These are phyloP conservation scores for Plantago lanceolata DNA, from an alignment of 305 asterid genomes.

Conservation along the genomic window DNA sequence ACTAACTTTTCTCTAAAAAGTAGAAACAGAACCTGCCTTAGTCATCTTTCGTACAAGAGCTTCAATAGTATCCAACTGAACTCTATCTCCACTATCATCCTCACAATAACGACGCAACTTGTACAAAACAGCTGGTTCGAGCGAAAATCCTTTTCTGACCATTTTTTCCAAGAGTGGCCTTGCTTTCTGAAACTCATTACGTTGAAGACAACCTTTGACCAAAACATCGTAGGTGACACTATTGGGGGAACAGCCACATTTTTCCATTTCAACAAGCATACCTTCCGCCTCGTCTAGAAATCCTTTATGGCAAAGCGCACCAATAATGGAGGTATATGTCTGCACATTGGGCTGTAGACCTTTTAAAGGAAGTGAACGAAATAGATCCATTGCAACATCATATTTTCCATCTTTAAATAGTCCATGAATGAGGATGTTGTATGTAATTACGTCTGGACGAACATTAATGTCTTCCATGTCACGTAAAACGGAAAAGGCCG, in stretches of 20 bases:
- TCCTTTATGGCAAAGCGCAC: neutral
- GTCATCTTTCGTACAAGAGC: neutral
- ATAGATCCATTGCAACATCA: neutral
- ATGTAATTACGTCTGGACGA: neutral
- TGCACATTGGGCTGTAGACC: neutral
- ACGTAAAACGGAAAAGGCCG: neutral
- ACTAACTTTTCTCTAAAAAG: neutral
- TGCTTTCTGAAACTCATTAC: neutral
- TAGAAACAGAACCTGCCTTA: neutral
- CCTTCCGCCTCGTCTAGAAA: neutral
- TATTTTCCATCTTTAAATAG: neutral
- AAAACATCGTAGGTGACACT: neutral
- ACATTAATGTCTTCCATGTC: neutral
- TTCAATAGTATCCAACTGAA: neutral
- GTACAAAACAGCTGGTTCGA: neutral
- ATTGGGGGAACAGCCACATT: neutral
- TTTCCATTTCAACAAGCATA: neutral
- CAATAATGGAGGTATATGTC: neutral
- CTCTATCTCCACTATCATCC: neutral
- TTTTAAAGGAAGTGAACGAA: neutral
- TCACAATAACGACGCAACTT: neutral
- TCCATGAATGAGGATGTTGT: neutral
- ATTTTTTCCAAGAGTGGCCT: neutral
- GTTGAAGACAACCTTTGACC: neutral
- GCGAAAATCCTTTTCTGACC: neutral